Evolutionary conservation across 768 basidiomycete species (phyloP), one percentile per base, ranked within the genome.

Genomic region (Tulasnella sp.): DNA sequence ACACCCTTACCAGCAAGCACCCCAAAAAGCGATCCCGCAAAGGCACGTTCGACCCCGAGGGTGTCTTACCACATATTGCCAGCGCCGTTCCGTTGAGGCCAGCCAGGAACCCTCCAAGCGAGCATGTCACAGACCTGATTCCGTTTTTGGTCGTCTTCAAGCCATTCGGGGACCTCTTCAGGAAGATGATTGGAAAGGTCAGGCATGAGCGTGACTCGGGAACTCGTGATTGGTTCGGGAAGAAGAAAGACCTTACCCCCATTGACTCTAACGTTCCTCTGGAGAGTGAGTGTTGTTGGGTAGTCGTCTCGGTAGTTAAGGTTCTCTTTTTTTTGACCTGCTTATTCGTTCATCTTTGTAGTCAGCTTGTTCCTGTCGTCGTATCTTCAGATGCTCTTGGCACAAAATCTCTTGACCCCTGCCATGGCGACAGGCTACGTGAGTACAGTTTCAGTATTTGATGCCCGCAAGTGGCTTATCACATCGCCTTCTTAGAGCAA

Each of bases 41-140:
- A 51, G 34, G 34, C 34, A 27, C 57, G 29, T 34, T 50, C 48
- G 50, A 59, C 48, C 43, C 63, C 27, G 51, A 64, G 63, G 34
- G 51, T 21, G 68, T 54, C 63, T 62, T 45, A 7, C 49, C 49
- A 17, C 27, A 34, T 21, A 30, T 54, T 21, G 29, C 27, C 9
- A 29, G 27, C 21, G 42, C n/a, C 42, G 34, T 31, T 15, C 49
- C 42, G n/a, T 67, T 76, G 17, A 73, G 70, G 56, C 82, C 83
- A 1, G 77, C 84, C 19, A 72, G 81, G 30, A 80, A 78, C 68
- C 83, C 83, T 0, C 83, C 84, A 0, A 63, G 68, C n/a, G 61
- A 73, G 10, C 69, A 73, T 1, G 30, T 82, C 22, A 75, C 73
- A 65, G 60, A 82, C 66, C 80, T 79, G 62, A 68, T 83, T 65